Percentiles rank a stretch among this genome's conserved stretches.
These are phyloP conservation scores for Ophiostoma perfectum DNA, from an alignment of 2,329 filamentous ascomycete genomes.

Conservation along the genomic window DNA sequence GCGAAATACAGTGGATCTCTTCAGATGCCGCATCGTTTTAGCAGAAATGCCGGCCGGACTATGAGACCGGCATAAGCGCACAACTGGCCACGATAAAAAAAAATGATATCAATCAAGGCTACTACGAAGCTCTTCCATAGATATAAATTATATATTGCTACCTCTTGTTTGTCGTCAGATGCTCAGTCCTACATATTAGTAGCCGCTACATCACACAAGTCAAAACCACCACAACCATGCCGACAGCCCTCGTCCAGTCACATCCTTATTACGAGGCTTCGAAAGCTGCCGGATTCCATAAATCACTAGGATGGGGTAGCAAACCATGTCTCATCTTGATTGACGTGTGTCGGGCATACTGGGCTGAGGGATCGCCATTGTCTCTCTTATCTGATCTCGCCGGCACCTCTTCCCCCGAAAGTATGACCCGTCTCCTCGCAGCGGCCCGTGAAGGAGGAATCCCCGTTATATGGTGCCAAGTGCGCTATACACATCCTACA, in stretches of 20 bases:
- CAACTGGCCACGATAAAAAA: background rate
- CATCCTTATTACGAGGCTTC: slow-evolving; percentile 28
- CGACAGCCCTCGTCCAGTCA: slow-evolving; percentile 17
- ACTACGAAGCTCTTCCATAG: background rate
- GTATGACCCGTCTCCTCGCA: slow-evolving; percentile 37
- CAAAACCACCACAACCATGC: slow-evolving; percentile 10
- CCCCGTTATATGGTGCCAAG: slow-evolving; percentile 41
- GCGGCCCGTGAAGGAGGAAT: slow-evolving; percentile 36
- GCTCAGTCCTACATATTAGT: background rate
- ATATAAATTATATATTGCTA: background rate
- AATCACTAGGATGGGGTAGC: slow-evolving; percentile 41
- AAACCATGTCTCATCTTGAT: slow-evolving; percentile 41
- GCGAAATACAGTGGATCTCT: background rate
- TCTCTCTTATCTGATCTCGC: slow-evolving; percentile 36
- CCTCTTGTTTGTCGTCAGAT: background rate
- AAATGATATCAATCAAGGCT: background rate
- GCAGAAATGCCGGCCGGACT: slow-evolving; percentile 3
- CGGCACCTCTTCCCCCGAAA: slow-evolving; percentile 34
- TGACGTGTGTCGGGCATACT: slow-evolving; percentile 45
- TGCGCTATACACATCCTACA: slow-evolving; percentile 39
- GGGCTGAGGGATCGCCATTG: slow-evolving; percentile 39
- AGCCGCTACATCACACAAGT: too few species aligned
- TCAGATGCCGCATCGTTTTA: background rate
- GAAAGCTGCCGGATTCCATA: slow-evolving; percentile 36
- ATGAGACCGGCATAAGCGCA: background rate